A percentile compares a stretch with the other conserved stretches of the same genome.
These are phyloP conservation scores for Tylopilus rubrobrunneus DNA, from an alignment of 768 basidiomycete species.

Conservation along the genomic window DNA sequence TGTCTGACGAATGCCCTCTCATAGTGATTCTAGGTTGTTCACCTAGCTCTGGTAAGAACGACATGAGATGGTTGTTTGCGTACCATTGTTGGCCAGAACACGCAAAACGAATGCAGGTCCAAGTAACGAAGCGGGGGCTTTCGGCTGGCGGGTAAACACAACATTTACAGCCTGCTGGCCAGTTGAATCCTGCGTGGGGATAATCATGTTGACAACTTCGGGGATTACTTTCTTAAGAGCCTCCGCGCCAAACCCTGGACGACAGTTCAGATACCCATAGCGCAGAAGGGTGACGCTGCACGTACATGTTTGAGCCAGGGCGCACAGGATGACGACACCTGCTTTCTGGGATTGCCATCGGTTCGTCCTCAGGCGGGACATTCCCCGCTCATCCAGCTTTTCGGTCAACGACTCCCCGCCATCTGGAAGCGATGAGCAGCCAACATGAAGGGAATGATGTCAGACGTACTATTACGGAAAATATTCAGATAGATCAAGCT, in stretches of 20 bases:
- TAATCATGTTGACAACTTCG: constrained; percentile 3
- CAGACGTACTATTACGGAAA: background rate
- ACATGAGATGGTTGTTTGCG: background rate
- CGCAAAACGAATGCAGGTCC: constrained; percentile 3
- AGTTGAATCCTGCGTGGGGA: background rate
- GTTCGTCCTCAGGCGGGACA: background rate
- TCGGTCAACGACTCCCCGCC: background rate
- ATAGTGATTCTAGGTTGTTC: constrained; percentile 12
- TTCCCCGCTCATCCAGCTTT: constrained; percentile 1
- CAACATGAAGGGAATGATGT: background rate
- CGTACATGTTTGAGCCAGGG: constrained; percentile 6
- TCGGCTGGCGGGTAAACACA: background rate
- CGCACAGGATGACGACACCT: constrained; percentile 10
- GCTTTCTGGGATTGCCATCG: constrained; percentile 10
- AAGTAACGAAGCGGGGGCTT: constrained; percentile 1
- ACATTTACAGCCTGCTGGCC: background rate
- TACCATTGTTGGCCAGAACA: constrained; percentile 5
- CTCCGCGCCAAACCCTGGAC: constrained; percentile 5
- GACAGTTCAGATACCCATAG: background rate
- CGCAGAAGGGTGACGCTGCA: background rate
- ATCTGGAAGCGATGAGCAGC: background rate
- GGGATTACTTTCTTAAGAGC: constrained; percentile 2
- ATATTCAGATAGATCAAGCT: constrained; percentile 2
- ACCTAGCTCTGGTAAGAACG: background rate
- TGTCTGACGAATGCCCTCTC: constrained; percentile 16